Evolutionary conservation across 768 basidiomycete species (phyloP).

Genomic region (Inosperma sp.): DNA sequence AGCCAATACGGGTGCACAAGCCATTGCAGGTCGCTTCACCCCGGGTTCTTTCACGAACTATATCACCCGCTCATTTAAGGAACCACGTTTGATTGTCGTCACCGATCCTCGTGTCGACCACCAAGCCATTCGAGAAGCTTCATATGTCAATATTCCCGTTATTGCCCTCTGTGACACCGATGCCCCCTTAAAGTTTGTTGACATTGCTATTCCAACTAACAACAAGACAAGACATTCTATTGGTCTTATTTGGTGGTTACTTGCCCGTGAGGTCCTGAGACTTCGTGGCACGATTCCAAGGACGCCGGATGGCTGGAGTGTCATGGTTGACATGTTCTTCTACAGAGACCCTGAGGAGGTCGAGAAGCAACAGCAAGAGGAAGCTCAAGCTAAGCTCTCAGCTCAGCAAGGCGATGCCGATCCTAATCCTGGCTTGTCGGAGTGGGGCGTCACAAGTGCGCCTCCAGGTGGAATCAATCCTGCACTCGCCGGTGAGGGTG

Average conservation of each 20-base stretch:
- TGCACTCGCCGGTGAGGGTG: constrained; percentile 59
- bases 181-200: constrained; percentile 95
- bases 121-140: constrained; percentile 99
- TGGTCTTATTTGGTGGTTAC: constrained; percentile 96
- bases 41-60: constrained; percentile 99
- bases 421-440: constrained; percentile 38
- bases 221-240: constrained; percentile 98
- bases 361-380: constrained; percentile 95
- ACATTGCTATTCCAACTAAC: constrained; percentile 98
- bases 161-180: constrained; percentile 99
- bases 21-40: constrained; percentile 98
- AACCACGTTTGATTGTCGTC: constrained; percentile 96
- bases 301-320: constrained; percentile 89
- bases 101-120: constrained; percentile 99
- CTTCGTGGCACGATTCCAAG: constrained; percentile 92
- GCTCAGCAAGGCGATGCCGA: constrained; percentile 54
- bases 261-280: constrained; percentile 95
- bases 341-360: constrained; percentile 99
- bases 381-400: constrained; percentile 79
- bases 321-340: constrained; percentile 99
- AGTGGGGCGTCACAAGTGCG: constrained; percentile 75
- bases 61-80: constrained; percentile 99
- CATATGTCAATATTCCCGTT: constrained; percentile 99
- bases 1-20: constrained; percentile 95
- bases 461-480: constrained; percentile 77